A percentile compares a stretch with the other conserved stretches of the same genome.
phyloP scores from a whole-genome alignment of 2,329 filamentous ascomycete genomes.

The Exserohilum rostratum region DNA sequence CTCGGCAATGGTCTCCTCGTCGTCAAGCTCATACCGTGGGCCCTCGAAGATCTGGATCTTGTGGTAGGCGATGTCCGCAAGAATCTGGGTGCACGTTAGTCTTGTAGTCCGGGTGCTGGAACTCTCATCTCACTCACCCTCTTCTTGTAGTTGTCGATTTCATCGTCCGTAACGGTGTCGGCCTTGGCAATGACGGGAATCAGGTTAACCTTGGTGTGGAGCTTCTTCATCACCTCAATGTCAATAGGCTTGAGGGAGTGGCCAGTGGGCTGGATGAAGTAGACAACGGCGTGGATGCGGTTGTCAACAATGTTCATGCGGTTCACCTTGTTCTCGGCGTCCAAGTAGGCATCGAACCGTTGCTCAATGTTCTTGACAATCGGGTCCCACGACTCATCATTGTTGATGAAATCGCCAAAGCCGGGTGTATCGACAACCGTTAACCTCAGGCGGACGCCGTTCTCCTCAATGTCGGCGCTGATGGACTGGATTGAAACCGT shows the following conservation, averaged over 20 bases:
- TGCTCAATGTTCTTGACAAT: slow-evolving; percentile 99
- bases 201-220: slow-evolving; percentile 99
- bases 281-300: slow-evolving; percentile 97
- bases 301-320: slow-evolving; percentile 99
- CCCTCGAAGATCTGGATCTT: slow-evolving; percentile 99
- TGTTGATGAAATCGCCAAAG: slow-evolving; percentile 99
- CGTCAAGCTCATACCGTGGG: slow-evolving; percentile 96
- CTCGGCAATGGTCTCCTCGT: slow-evolving; percentile 99
- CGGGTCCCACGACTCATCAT: slow-evolving; percentile 98
- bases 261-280: slow-evolving; percentile 99
- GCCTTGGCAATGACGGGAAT: slow-evolving; percentile 99
- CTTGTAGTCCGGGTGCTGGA: too few relatives aligned
- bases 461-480: slow-evolving; percentile 83
- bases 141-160: slow-evolving; percentile 92
- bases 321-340: slow-evolving; percentile 99
- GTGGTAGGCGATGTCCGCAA: slow-evolving; percentile 95
- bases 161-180: slow-evolving; percentile 96
- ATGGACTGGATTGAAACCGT: slow-evolving; percentile 61
- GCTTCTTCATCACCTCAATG: slow-evolving; percentile 98
- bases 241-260: slow-evolving; percentile 98
- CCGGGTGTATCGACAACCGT: slow-evolving; percentile 98
- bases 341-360: slow-evolving; percentile 96
- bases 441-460: slow-evolving; percentile 91
- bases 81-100: slow-evolving; percentile 67
- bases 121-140: slow-evolving; percentile 68